phyloP scores from a whole-genome alignment of 2,329 filamentous ascomycete species.

The Venturia pyrina region DNA sequence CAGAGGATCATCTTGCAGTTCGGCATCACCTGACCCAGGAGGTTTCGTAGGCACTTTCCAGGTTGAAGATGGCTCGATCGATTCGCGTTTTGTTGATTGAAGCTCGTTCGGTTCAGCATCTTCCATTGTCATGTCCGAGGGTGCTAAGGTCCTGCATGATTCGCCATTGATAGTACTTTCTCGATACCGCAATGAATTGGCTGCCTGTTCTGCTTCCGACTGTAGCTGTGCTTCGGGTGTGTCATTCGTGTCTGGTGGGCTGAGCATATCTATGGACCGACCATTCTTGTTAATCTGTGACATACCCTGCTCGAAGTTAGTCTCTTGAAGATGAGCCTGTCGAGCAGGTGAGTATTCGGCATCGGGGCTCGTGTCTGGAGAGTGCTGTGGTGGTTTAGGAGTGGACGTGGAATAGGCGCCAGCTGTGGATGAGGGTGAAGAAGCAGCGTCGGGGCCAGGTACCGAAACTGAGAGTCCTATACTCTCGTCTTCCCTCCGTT shows the following conservation, averaged over 20 bases:
- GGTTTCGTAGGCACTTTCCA: not conserved
- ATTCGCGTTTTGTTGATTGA: slow-evolving; percentile 23
- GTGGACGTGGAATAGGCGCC: slow-evolving; percentile 63
- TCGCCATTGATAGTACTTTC: not conserved
- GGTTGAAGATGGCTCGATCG: slow-evolving; percentile 16
- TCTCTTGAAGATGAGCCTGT: slow-evolving; percentile 12
- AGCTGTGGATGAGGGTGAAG: slow-evolving; percentile 54
- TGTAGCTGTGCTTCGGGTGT: slow-evolving; percentile 51
- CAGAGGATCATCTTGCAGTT: not conserved
- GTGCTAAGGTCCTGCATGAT: not conserved
- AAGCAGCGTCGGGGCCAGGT: slow-evolving; percentile 25
- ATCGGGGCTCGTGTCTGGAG: slow-evolving; percentile 65
- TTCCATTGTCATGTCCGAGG: not conserved
- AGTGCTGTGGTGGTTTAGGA: slow-evolving; percentile 56
- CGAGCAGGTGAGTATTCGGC: slow-evolving; percentile 41
- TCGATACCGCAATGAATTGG: slow-evolving; percentile 14
- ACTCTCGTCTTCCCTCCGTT: slow-evolving; percentile 27
- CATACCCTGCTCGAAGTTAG: slow-evolving; percentile 13
- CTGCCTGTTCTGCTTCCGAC: slow-evolving; percentile 43
- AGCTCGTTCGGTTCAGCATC: slow-evolving; percentile 16
- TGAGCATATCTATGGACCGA: slow-evolving; percentile 1
- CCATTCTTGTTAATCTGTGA: not conserved
- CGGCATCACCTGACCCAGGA: not conserved
- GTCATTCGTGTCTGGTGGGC: slow-evolving; percentile 27
- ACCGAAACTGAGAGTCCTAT: slow-evolving; percentile 20